phyloP scores from a whole-genome alignment of 2,329 filamentous ascomycete species.

The Colletotrichum lentis region DNA sequence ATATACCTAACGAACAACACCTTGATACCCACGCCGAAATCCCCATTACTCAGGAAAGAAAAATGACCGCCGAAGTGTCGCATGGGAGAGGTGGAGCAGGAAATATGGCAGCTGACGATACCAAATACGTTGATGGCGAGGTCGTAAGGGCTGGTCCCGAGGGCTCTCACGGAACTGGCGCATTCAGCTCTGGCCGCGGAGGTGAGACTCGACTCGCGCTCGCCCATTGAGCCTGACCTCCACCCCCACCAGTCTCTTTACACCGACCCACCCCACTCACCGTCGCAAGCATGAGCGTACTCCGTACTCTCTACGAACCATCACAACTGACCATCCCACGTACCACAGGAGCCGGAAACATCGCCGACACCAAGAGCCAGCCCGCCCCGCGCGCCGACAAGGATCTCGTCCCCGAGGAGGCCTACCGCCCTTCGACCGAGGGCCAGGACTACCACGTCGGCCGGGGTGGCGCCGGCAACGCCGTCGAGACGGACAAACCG shows the following conservation, averaged over 20 bases:
- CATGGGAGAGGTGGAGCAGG: conserved; percentile 69
- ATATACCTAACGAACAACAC: conserved; percentile 1
- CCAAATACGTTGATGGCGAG: conserved; percentile 68
- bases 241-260: not conserved
- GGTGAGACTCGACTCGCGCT: conserved; percentile 52
- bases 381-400: conserved; percentile 56
- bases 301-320: not conserved
- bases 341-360: conserved; percentile 63
- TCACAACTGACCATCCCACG: conserved; percentile 11
- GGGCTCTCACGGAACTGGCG: conserved; percentile 66
- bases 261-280: not conserved
- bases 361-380: conserved; percentile 58
- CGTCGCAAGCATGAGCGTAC: not conserved
- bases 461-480: conserved; percentile 68
- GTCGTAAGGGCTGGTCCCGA: conserved; percentile 64
- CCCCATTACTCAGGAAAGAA: too few species aligned
- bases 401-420: conserved; percentile 62
- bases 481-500: conserved; percentile 49
- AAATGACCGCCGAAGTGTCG: conserved; percentile 60
- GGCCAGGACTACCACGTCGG: conserved; percentile 64
- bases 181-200: conserved; percentile 67
- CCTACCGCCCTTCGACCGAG: conserved; percentile 58
- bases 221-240: not conserved
- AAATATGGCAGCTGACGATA: conserved; percentile 67
- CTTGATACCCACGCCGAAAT: not conserved